These are phyloP conservation scores for Monilinia fructigena DNA, from an alignment of 2,329 filamentous ascomycete species.

Conservation along the genomic window DNA sequence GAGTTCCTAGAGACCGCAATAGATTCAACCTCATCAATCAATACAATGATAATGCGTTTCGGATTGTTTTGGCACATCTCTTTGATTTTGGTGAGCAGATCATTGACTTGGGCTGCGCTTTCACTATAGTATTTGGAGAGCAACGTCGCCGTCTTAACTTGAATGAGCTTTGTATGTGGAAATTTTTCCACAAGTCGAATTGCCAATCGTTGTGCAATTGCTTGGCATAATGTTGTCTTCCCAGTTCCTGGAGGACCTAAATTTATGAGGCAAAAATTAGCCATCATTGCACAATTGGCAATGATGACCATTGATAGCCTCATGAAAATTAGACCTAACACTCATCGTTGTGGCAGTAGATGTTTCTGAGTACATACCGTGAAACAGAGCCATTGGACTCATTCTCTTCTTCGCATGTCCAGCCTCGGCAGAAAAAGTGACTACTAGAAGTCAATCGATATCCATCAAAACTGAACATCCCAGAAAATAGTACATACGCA, in stretches of 20 bases:
- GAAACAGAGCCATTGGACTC: slow-evolving; percentile 92
- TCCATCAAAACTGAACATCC: background rate
- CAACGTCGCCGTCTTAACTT: slow-evolving; percentile 47
- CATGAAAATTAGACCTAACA: background rate
- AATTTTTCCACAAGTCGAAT: slow-evolving; percentile 46
- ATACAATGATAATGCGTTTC: slow-evolving; percentile 35
- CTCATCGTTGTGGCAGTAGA: background rate
- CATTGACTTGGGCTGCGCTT: slow-evolving; percentile 45
- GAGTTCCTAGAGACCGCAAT: slow-evolving; percentile 35
- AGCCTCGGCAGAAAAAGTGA: slow-evolving; percentile 29
- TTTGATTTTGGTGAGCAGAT: slow-evolving; percentile 45
- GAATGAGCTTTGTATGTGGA: slow-evolving; percentile 43
- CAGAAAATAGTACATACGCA: slow-evolving; percentile 26
- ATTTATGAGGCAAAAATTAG: background rate
- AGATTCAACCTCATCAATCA: slow-evolving; percentile 42
- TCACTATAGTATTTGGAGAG: slow-evolving; percentile 51
- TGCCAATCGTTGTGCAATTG: slow-evolving; percentile 66
- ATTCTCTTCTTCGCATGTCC: slow-evolving; percentile 77
- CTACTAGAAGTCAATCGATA: slow-evolving; percentile 19
- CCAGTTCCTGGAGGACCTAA: slow-evolving; percentile 66
- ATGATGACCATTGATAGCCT: background rate
- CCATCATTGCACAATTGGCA: slow-evolving; percentile 4
- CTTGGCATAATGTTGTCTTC: slow-evolving; percentile 95
- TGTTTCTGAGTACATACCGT: slow-evolving; percentile 56
- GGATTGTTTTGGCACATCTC: slow-evolving; percentile 32